These are phyloP conservation scores for Syncephalastrum sp. DNA, from an alignment of 371 early-diverging fungal species.

Conservation along the genomic window DNA sequence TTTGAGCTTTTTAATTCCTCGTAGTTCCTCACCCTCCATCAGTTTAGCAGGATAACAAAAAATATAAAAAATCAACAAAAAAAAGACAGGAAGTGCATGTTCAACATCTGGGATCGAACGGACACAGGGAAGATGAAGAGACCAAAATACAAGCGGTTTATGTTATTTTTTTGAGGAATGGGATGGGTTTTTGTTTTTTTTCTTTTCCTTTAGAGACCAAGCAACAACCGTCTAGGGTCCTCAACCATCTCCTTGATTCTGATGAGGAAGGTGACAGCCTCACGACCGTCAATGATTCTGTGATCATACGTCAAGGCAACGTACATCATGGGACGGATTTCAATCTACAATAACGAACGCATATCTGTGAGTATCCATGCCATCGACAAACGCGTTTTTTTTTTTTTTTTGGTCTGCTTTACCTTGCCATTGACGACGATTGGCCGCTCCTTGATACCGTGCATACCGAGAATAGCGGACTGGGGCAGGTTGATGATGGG, in stretches of 20 bases:
- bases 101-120: too few relatives aligned
- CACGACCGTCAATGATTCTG: conserved; percentile 97
- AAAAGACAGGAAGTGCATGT: too few relatives aligned
- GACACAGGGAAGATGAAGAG: too few relatives aligned
- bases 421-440: conserved; percentile 92
- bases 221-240: conserved; percentile 90
- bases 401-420: background rate
- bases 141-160: too few relatives aligned
- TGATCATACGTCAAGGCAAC: conserved; percentile 98
- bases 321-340: conserved; percentile 98
- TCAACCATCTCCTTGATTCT: conserved; percentile 95
- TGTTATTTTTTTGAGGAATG: too few relatives aligned
- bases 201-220: conserved; percentile 62
- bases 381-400: background rate
- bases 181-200: too few relatives aligned
- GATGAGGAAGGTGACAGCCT: conserved; percentile 97
- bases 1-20: too few relatives aligned
- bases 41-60: too few relatives aligned
- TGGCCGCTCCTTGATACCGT: conserved; percentile 94
- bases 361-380: background rate
- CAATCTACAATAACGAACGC: conserved; percentile 51
- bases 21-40: too few relatives aligned
- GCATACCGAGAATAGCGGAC: conserved; percentile 97
- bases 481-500: conserved; percentile 98
- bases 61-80: too few relatives aligned